Percentiles rank a stretch among this genome's conserved stretches.
These are phyloP conservation scores for Solidago caesia DNA, from an alignment of 129 eudicot genomes.

Conservation along the genomic window DNA sequence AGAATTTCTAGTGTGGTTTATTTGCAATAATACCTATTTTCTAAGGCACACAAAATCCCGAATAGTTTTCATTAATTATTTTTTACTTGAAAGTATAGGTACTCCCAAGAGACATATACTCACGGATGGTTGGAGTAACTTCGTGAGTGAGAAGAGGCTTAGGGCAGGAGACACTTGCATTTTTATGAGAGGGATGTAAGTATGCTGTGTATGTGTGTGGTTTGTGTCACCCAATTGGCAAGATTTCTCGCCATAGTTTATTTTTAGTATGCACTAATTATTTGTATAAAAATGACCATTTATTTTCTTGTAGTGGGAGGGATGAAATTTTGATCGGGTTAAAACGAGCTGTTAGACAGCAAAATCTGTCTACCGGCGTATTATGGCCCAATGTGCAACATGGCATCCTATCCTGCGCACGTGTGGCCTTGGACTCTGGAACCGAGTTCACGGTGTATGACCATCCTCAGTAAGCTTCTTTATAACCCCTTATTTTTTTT, in stretches of 20 bases:
- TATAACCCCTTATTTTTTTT: background rate
- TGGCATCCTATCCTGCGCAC: constrained; percentile 10
- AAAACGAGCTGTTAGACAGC: background rate
- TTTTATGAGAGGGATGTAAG: constrained; percentile 21
- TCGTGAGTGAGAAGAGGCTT: constrained; percentile 27
- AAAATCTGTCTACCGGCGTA: constrained; percentile 1
- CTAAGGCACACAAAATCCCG: background rate
- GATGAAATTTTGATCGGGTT: constrained; percentile 11
- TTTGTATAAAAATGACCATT: background rate
- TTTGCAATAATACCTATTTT: background rate
- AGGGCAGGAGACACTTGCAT: constrained; percentile 30
- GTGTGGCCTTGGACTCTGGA: background rate
- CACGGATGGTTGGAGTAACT: constrained; percentile 32
- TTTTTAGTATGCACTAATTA: background rate
- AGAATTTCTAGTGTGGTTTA: too few relatives aligned
- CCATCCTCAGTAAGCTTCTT: constrained; percentile 15
- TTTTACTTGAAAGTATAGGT: constrained; percentile 15
- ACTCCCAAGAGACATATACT: constrained; percentile 31
- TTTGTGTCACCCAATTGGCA: too few relatives aligned
- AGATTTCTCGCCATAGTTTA: background rate
- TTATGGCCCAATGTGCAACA: background rate
- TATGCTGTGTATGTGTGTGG: background rate
- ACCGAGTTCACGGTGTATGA: background rate
- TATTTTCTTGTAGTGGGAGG: constrained; percentile 16
- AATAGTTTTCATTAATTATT: background rate